Conservation (phyloP, 495 filamentous ascomycete species). For the Talaromyces stipitatus region DNA sequence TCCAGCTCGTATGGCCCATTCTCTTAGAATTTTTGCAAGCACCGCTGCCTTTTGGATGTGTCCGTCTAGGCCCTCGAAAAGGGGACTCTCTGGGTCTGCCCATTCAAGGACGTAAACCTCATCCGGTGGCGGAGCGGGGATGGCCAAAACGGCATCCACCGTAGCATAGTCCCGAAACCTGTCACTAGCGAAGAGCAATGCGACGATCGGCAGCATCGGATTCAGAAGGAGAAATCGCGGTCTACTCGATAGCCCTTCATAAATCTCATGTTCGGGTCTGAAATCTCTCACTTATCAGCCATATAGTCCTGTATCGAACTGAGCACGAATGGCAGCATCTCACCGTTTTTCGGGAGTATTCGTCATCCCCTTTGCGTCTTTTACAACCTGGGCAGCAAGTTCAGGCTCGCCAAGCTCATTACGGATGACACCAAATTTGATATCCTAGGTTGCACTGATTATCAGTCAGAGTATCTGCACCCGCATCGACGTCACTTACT, state of each 20-base stretch:
- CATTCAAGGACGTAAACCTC: conserved; percentile 10
- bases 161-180: conserved; percentile 10
- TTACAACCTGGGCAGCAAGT: conserved; percentile 11
- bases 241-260: conserved; percentile 7
- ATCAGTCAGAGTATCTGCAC: background rate
- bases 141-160: conserved; percentile 11
- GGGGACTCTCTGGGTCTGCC: background rate
- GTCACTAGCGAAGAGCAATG: conserved; percentile 1
- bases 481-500: background rate
- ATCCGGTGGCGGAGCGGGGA: conserved; percentile 9
- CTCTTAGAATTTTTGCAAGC: background rate
- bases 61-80: background rate
- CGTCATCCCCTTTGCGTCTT: conserved; percentile 13
- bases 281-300: background rate
- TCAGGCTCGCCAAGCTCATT: conserved; percentile 11
- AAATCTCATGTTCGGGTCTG: conserved; percentile 11
- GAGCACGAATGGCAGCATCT: background rate
- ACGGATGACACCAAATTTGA: conserved; percentile 13
- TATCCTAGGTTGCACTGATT: conserved; percentile 5
- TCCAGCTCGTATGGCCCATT: conserved; percentile 9
- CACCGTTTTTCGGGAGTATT: conserved; percentile 9
- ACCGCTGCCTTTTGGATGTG: too few species aligned
- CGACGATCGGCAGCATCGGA: conserved; percentile 2
- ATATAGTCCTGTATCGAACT: background rate
- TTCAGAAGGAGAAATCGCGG: conserved; percentile 8